Base-by-base conservation (phyloP, 257 asterid species). In the Salvia hispanica region DNA sequence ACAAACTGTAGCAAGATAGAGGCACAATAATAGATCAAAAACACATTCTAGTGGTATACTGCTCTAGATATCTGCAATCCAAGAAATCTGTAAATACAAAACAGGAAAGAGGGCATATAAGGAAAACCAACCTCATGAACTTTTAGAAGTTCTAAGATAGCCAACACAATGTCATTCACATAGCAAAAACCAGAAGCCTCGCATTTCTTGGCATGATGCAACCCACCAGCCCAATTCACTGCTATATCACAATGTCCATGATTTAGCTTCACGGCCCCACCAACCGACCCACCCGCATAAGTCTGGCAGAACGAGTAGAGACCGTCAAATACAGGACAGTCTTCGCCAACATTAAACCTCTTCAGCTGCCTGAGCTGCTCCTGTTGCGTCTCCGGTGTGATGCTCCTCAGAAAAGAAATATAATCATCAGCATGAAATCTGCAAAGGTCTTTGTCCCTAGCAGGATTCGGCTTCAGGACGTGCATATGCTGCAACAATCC, bases 141-240 rank as follows among this genome's bases (percentile, higher is more conserved):
- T 75, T 84, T 84, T 15, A 84, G 84, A 75, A 84, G 89, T 69
- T 84, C 89, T 73, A 84, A 72, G 69, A 84, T 84, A 62, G 89
- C 89, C 74, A 84, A 66, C 66, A 84, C 89, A 46, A 84, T 84
- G 64, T 83, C 88, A 73, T 83, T 83, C 66, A 83, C 88, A 61
- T 83, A 83, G 74, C 88, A 83, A 78, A 81, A 84, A 34, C 89
- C 89, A 58, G 89, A 84, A 53, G 89, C 89, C 83, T 84, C 89
- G 0, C 89, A 84, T 58, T 84, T 84, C 81, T 84, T 84, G 7
- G 89, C 89, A 33, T 84, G 89, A 74, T 84, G 89, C 34, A 84
- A 72, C 55, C 89, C 89, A 66, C 89, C 89, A 72, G 89, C 89
- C 89, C 89, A 84, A 66, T 84, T 84, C 5, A 84, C 77, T 0